A percentile compares a stretch with the other conserved stretches of the same genome.
phyloP scores from a whole-genome alignment of 225 moss, liverwort and hornwort genomes.

The Neckera pumila region DNA sequence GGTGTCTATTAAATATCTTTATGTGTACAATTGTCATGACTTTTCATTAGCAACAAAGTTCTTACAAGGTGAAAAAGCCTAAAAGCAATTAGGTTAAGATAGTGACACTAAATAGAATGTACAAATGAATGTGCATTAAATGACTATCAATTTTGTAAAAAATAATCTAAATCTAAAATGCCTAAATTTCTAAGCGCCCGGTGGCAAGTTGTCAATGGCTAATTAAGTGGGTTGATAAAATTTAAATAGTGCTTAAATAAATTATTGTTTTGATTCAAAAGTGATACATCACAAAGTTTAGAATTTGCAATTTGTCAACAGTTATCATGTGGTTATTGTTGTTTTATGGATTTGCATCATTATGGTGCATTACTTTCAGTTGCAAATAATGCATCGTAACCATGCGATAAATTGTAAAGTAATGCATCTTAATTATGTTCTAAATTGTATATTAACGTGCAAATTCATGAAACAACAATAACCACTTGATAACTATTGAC shows the following conservation, averaged over 20 bases:
- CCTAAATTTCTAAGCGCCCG: not conserved
- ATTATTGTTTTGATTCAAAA: not conserved
- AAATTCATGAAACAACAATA: no score
- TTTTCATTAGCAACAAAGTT: no score
- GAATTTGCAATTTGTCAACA: no score
- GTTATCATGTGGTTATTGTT: no score
- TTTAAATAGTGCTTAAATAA: not conserved
- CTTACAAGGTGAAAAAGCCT: not conserved
- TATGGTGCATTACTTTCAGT: no score
- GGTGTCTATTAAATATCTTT: not conserved
- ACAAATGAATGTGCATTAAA: not conserved
- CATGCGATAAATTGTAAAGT: no score
- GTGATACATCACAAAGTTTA: no score
- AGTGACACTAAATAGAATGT: not conserved
- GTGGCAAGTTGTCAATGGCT: not conserved
- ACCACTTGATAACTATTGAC: no score
- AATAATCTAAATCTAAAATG: accelerated
- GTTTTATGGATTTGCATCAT: no score
- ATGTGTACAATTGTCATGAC: not conserved
- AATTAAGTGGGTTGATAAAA: not conserved
- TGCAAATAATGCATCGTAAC: no score
- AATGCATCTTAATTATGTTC: no score
- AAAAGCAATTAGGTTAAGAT: not conserved
- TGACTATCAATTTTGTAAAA: not conserved
- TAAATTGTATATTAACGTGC: no score